Evolutionary conservation across 2,329 filamentous ascomycete genomes (phyloP).

Genomic region (Trichoderma sp.): DNA sequence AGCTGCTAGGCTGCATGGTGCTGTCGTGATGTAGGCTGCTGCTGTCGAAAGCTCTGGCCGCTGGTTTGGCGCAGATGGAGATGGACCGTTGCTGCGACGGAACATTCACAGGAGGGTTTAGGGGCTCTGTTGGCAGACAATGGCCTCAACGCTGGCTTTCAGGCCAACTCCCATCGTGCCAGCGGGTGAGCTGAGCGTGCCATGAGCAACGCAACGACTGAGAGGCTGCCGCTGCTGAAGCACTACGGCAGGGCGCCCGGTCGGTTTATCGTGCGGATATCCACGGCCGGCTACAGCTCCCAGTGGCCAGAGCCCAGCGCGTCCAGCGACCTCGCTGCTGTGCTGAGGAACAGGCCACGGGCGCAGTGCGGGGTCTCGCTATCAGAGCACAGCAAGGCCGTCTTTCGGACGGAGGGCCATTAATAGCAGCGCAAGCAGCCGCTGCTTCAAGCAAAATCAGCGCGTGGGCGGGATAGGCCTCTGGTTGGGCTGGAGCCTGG

Average conservation of each 20-base stretch:
- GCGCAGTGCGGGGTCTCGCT: slow-evolving; percentile 20
- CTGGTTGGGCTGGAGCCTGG: slow-evolving; percentile 13
- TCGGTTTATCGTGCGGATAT: background rate
- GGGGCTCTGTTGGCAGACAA: background rate
- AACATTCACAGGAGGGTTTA: background rate
- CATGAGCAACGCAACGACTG: background rate
- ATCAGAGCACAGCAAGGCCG: slow-evolving; percentile 5
- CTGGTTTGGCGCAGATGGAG: background rate
- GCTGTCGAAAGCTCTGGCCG: background rate
- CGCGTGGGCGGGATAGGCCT: background rate
- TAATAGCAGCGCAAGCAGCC: background rate
- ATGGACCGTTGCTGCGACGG: background rate
- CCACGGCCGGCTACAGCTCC: background rate
- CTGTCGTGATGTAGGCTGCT: background rate
- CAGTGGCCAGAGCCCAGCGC: background rate
- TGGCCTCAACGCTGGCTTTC: background rate
- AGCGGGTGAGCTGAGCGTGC: background rate
- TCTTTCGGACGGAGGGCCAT: slow-evolving; percentile 4
- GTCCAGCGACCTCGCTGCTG: background rate
- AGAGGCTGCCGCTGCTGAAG: background rate
- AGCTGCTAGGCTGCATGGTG: slow-evolving; percentile 15
- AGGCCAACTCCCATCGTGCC: background rate
- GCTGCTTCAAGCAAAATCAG: background rate
- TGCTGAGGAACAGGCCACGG: background rate
- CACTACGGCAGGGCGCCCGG: background rate